These are phyloP conservation scores for Chaetomium sp. DNA, from an alignment of 2,329 filamentous ascomycete species.

Conservation along the genomic window DNA sequence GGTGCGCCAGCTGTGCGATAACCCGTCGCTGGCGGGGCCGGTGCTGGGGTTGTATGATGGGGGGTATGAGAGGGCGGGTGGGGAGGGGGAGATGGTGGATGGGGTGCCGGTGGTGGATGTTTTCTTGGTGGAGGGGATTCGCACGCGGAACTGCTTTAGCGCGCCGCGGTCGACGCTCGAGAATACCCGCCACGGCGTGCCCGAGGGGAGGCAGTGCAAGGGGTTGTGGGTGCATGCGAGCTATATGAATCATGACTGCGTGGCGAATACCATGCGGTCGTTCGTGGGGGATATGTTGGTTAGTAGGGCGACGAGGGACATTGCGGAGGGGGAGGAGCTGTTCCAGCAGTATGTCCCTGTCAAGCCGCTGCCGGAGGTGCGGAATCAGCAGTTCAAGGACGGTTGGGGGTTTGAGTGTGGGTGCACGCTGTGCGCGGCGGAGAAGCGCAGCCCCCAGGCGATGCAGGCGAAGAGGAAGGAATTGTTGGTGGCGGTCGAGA, in stretches of 20 bases:
- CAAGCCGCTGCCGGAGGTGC: constrained; percentile 37
- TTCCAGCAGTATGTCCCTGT: constrained; percentile 45
- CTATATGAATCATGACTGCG: constrained; percentile 40
- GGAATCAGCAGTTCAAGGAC: constrained; percentile 36
- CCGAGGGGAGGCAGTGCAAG: constrained; percentile 31
- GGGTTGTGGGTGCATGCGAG: constrained; percentile 39
- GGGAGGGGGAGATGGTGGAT: constrained; percentile 41
- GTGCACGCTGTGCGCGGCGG: constrained; percentile 44
- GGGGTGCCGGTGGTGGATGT: constrained; percentile 44
- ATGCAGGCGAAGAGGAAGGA: constrained; percentile 34
- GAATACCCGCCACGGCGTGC: constrained; percentile 35
- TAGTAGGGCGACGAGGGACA: constrained; percentile 43
- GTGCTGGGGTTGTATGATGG: constrained; percentile 43
- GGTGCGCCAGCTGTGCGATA: constrained; percentile 45
- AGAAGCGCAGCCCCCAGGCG: constrained; percentile 32
- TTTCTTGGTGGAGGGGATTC: constrained; percentile 45
- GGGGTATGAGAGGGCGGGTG: constrained; percentile 34
- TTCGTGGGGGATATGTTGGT: constrained; percentile 41
- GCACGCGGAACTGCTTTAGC: constrained; percentile 47
- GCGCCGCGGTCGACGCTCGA: constrained; percentile 39
- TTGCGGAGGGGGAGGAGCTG: constrained; percentile 44
- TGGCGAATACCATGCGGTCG: constrained; percentile 39
- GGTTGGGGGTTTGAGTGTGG: constrained; percentile 47
- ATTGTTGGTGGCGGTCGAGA: constrained; percentile 34
- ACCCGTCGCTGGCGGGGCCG: constrained; percentile 41